Base-by-base conservation (phyloP, 1,284 basidiomycete species). In the Moesziomyces sp. region DNA sequence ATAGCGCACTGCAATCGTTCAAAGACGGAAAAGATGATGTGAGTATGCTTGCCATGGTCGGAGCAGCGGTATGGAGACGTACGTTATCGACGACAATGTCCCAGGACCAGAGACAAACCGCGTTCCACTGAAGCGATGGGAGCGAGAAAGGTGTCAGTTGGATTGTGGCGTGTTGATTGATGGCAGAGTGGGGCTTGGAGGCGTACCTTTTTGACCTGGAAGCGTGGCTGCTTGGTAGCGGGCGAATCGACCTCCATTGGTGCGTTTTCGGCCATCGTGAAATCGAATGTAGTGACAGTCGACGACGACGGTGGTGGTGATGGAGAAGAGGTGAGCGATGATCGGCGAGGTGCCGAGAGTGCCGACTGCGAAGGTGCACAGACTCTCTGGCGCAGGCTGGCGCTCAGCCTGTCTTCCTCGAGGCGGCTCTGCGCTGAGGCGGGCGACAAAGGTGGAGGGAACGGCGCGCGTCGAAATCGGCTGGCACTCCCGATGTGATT, bases 1-100 rank as follows among this genome's bases (percentile, higher is more conserved):
- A 84, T 84, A 46, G 82, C 82, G 52, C 82, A 84, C 81, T 83
- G 66, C 19, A 23, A 42, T 24, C 14, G 43, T 38, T 10, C 11
- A 45, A 34, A 34, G 30, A 34, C 30, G 13, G 13, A 34, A 10
- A 19, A 30, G 3, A 28, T 11, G 23, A 43, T 16, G 34, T 38
- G 26, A 56, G 18, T 13, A 10, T 8, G 23, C 13, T 14, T 4
- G 42, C 13, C 19, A 18, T n/a, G 26, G 13, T 26, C 26, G 7
- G 10, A 28, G n/a, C 6, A 9, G 7, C 18, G 9, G 18, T 9
- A 18, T 28, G 5, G 19, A 28, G 43, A 78, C 80, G 24, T 71
- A 82, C 81, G 63, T 84, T 83, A 55, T 84, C 82, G 26, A 84
- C 82, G 23, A 80, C 76, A 24, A 84, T 84, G 50, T 84, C 82